A percentile compares a stretch with the other conserved stretches of the same genome.
These are phyloP conservation scores for Phytophthora aleatoria DNA, from an alignment of 352 stramenopile species.

Conservation along the genomic window DNA sequence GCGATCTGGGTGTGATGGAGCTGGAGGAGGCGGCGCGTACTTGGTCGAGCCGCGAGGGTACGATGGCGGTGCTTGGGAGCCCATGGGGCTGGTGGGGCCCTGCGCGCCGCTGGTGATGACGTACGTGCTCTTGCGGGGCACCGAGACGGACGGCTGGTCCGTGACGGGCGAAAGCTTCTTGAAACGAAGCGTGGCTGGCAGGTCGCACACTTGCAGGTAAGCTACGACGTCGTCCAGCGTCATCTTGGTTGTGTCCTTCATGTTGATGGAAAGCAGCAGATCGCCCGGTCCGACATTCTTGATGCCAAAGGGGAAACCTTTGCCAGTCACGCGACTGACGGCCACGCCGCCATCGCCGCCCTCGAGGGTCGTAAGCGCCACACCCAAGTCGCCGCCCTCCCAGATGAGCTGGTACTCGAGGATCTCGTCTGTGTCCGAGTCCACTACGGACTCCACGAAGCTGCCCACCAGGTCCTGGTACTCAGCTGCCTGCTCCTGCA, in stretches of 20 bases:
- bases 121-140: slow-evolving; percentile 68
- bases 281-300: slow-evolving; percentile 88
- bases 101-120: slow-evolving; percentile 62
- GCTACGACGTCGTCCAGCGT: slow-evolving; percentile 82
- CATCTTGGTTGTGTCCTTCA: slow-evolving; percentile 80
- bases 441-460: slow-evolving; percentile 86
- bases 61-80: slow-evolving; percentile 47
- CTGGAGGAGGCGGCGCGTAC: slow-evolving; percentile 20
- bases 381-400: slow-evolving; percentile 84
- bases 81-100: slow-evolving; percentile 61
- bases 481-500: slow-evolving; percentile 87
- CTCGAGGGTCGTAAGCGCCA: slow-evolving; percentile 82
- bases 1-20: slow-evolving; percentile 28
- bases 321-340: slow-evolving; percentile 84
- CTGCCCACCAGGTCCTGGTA: slow-evolving; percentile 83
- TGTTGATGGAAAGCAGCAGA: slow-evolving; percentile 83
- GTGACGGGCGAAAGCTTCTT: slow-evolving; percentile 78
- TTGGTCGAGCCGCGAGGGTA: slow-evolving; percentile 36
- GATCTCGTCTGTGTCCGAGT: slow-evolving; percentile 84
- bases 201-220: slow-evolving; percentile 83
- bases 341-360: slow-evolving; percentile 58
- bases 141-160: slow-evolving; percentile 39
- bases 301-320: slow-evolving; percentile 88
- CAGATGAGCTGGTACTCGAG: slow-evolving; percentile 91
- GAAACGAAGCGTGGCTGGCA: slow-evolving; percentile 86